Conservation (phyloP, 2,329 filamentous ascomycete species). For the Cytospora leucostoma region DNA sequence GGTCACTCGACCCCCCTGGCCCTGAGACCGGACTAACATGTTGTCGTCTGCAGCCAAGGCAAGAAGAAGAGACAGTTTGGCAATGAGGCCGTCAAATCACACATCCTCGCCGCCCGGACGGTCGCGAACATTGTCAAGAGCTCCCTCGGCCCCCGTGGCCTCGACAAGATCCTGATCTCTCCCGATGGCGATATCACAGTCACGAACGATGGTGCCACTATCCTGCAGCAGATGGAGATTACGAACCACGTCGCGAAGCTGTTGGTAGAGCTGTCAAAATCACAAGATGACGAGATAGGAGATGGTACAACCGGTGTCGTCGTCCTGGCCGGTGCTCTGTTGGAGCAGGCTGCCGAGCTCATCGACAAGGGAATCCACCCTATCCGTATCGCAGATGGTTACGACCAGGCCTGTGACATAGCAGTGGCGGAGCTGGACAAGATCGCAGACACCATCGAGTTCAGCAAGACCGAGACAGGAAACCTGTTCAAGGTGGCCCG, state of each 20-base stretch:
- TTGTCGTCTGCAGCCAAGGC: constrained; percentile 68
- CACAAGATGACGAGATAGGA: constrained; percentile 97
- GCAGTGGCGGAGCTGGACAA: constrained; percentile 89
- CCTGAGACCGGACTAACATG: constrained; percentile 19
- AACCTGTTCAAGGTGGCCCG: constrained; percentile 94
- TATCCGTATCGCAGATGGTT: constrained; percentile 96
- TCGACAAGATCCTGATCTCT: constrained; percentile 99
- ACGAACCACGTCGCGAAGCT: constrained; percentile 98
- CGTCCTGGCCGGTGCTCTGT: constrained; percentile 87
- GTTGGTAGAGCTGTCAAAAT: constrained; percentile 94
- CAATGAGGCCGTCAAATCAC: constrained; percentile 95
- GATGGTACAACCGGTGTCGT: constrained; percentile 98
- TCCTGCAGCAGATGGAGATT: constrained; percentile 97
- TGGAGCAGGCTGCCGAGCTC: constrained; percentile 95
- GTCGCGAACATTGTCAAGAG: constrained; percentile 97
- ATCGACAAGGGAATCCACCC: constrained; percentile 99
- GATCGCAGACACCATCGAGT: constrained; percentile 89
- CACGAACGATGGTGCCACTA: constrained; percentile 98
- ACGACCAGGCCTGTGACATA: constrained; percentile 96
- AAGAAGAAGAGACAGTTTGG: constrained; percentile 97
- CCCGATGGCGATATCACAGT: constrained; percentile 98
- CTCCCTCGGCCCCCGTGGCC: constrained; percentile 89
- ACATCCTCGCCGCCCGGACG: constrained; percentile 94
- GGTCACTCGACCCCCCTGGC: constrained; percentile 30
- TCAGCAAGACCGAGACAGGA: constrained; percentile 74